Evolutionary conservation across 257 asterid species (phyloP).

Genomic region (Gynochthodes officinalis): DNA sequence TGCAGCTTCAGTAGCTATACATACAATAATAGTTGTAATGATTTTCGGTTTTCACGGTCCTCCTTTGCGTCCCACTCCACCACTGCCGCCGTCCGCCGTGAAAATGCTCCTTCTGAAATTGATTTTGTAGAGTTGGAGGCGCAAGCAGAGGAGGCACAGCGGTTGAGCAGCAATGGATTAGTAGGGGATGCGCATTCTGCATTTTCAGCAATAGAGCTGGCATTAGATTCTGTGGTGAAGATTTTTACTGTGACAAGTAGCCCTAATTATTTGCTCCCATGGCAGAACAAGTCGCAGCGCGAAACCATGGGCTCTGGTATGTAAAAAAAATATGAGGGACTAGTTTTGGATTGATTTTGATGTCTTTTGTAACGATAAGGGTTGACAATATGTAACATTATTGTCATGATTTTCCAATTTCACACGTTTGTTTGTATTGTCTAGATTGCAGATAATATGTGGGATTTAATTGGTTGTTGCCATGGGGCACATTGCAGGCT

Average conservation of each 20-base stretch:
- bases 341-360: background rate
- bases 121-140: constrained; percentile 15
- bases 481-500: constrained; percentile 44
- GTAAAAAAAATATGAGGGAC: background rate
- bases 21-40: background rate
- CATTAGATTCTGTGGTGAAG: constrained; percentile 94
- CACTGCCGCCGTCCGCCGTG: background rate
- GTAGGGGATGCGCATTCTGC: constrained; percentile 57
- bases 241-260: constrained; percentile 87
- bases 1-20: background rate
- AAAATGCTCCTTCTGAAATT: constrained; percentile 10
- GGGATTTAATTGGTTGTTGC: background rate
- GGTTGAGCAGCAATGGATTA: constrained; percentile 26
- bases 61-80: constrained; percentile 14
- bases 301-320: constrained; percentile 95
- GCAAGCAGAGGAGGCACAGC: constrained; percentile 11
- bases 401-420: background rate
- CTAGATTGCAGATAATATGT: background rate
- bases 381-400: background rate
- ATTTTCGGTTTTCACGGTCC: background rate
- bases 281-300: constrained; percentile 96
- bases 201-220: constrained; percentile 69
- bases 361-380: too few species aligned
- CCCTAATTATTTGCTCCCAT: constrained; percentile 85
- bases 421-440: background rate